phyloP scores from a whole-genome alignment of 306 rosid species.

The Vigna radiata region DNA sequence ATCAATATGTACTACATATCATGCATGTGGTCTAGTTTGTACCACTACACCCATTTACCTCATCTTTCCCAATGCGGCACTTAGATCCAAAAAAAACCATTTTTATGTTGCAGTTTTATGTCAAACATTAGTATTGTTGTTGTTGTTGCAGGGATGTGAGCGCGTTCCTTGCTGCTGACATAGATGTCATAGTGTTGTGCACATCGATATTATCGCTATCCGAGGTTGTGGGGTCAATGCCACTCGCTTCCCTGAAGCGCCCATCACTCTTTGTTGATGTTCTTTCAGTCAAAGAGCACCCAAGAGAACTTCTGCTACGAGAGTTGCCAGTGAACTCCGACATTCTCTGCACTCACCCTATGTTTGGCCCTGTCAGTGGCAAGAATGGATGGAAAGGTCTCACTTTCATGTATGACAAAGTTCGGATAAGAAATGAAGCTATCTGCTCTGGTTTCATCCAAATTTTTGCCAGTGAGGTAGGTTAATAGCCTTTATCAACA shows the following conservation, averaged over 20 bases:
- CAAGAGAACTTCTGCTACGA: conserved; percentile 54
- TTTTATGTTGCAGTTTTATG: not conserved
- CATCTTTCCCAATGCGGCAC: not conserved
- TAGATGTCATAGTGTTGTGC: conserved; percentile 64
- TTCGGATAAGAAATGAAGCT: conserved; percentile 62
- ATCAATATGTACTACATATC: too few species aligned
- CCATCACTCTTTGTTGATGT: conserved; percentile 69
- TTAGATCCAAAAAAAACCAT: not conserved
- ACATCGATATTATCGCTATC: conserved; percentile 65
- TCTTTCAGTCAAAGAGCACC: conserved; percentile 76
- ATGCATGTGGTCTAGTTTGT: too few species aligned
- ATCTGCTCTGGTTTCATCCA: conserved; percentile 61
- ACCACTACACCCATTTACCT: not conserved
- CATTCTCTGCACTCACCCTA: conserved; percentile 73
- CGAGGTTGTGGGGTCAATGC: conserved; percentile 62
- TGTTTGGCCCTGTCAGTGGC: conserved; percentile 73
- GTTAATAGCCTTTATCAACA: not conserved
- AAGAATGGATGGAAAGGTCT: conserved; percentile 68
- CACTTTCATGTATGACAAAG: conserved; percentile 64
- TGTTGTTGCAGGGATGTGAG: conserved; percentile 39
- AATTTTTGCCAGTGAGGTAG: conserved; percentile 61
- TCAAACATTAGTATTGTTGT: not conserved
- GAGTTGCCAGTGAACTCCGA: conserved; percentile 65
- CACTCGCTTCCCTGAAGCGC: conserved; percentile 49
- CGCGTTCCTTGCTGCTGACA: conserved; percentile 49